Conservation (phyloP, 1,139 yeast genomes). For the Debaryomyces coudertii region DNA sequence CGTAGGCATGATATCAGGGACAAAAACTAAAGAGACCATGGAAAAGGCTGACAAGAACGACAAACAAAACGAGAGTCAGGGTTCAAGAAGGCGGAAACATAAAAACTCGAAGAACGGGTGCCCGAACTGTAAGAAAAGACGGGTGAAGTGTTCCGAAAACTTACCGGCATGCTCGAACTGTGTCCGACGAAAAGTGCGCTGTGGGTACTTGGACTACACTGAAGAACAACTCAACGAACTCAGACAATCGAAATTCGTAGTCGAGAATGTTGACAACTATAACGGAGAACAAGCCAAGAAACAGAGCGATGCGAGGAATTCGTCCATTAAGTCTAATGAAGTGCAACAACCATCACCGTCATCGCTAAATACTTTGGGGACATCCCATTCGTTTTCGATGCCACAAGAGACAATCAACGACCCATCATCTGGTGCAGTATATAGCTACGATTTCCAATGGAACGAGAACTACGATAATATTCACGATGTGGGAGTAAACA, state of each 20-base stretch:
- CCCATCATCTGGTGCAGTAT: neutral
- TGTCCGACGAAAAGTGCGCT: slow-evolving; percentile 43
- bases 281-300: neutral
- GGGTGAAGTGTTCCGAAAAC: slow-evolving; percentile 49
- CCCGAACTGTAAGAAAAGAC: slow-evolving; percentile 47
- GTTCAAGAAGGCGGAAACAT: slow-evolving; percentile 30
- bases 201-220: slow-evolving; percentile 44
- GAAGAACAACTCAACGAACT: slow-evolving; percentile 38
- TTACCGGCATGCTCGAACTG: slow-evolving; percentile 47
- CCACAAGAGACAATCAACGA: neutral
- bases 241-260: slow-evolving; percentile 19
- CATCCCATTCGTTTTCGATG: neutral
- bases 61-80: slow-evolving; percentile 2
- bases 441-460: neutral
- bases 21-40: neutral
- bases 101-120: slow-evolving; percentile 43
- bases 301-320: neutral
- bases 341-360: slow-evolving; percentile 1
- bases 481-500: slow-evolving; percentile 18
- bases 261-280: neutral
- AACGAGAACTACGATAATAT: neutral
- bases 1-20: neutral
- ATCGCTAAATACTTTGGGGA: neutral
- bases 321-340: neutral
- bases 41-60: neutral